Evolutionary conservation across 495 filamentous ascomycete species (phyloP).

Genomic region (Aspergillus indologenus): DNA sequence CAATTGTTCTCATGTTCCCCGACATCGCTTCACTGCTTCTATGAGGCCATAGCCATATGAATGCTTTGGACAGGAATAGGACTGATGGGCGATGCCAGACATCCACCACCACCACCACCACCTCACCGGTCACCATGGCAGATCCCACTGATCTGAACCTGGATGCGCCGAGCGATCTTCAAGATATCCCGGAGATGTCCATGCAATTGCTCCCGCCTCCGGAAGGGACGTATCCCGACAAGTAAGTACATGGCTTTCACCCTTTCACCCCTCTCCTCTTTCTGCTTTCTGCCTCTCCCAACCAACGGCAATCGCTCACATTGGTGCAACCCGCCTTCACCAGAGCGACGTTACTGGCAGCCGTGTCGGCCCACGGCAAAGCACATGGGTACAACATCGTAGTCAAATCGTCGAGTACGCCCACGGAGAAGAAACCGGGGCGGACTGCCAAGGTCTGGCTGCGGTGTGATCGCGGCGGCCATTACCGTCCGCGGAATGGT

Average conservation of each 20-base stretch:
- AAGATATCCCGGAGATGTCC: slow-evolving; percentile 46
- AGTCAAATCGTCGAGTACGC: slow-evolving; percentile 47
- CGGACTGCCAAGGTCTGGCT: slow-evolving; percentile 48
- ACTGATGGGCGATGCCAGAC: slow-evolving; percentile 21
- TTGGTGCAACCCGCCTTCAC: slow-evolving; percentile 5
- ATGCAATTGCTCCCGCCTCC: slow-evolving; percentile 45
- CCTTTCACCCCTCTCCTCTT: not conserved
- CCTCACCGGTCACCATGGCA: slow-evolving; percentile 31
- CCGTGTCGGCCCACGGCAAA: slow-evolving; percentile 47
- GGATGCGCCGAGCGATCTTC: slow-evolving; percentile 48
- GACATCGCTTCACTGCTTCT: not conserved
- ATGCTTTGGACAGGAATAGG: slow-evolving; percentile 14
- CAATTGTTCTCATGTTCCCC: slow-evolving; percentile 7
- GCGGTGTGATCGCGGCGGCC: slow-evolving; percentile 50
- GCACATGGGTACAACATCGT: slow-evolving; percentile 48
- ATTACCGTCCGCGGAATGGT: slow-evolving; percentile 48
- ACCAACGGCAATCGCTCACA: slow-evolving; percentile 8
- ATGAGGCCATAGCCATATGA: not conserved
- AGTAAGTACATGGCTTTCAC: slow-evolving; percentile 32
- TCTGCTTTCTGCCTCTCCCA: not conserved
- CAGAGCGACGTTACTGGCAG: slow-evolving; percentile 38
- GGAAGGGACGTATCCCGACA: slow-evolving; percentile 46
- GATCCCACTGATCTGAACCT: slow-evolving; percentile 45
- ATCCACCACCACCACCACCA: slow-evolving; percentile 6
- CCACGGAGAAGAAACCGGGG: slow-evolving; percentile 48